These are phyloP conservation scores for Vitis rupestris DNA, from an alignment of 164 flowering plant species.

Conservation along the genomic window DNA sequence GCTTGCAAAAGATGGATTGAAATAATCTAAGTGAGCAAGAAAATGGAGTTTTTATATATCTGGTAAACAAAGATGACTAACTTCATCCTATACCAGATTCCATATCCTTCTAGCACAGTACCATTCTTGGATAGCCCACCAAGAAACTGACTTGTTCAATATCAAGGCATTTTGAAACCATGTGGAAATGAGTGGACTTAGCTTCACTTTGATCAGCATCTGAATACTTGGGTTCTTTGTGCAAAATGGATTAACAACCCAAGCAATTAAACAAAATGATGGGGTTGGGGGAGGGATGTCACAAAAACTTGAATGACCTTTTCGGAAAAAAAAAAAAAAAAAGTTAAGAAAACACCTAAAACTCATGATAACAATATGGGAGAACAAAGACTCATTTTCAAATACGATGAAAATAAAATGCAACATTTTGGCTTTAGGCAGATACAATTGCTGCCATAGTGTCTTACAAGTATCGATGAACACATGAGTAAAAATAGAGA, in stretches of 20 bases:
- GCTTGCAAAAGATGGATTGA: background rate
- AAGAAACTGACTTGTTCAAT: background rate
- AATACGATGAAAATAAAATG: too few species aligned
- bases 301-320: too few species aligned
- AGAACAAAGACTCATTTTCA: background rate
- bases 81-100: background rate
- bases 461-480: background rate
- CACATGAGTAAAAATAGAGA: background rate
- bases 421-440: too few species aligned
- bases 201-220: background rate
- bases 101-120: background rate
- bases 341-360: background rate
- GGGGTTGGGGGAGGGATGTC: too few species aligned
- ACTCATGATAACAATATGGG: background rate
- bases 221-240: too few species aligned
- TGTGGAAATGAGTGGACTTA: background rate
- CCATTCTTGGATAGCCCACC: background rate
- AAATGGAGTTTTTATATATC: background rate
- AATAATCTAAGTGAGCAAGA: background rate
- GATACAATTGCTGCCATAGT: background rate
- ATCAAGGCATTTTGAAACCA: background rate
- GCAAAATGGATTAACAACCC: background rate
- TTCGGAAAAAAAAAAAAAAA: too few species aligned
- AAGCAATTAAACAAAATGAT: background rate
- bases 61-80: background rate